Conservation (phyloP, 345 rosid genomes). For the Populus simonii region DNA sequence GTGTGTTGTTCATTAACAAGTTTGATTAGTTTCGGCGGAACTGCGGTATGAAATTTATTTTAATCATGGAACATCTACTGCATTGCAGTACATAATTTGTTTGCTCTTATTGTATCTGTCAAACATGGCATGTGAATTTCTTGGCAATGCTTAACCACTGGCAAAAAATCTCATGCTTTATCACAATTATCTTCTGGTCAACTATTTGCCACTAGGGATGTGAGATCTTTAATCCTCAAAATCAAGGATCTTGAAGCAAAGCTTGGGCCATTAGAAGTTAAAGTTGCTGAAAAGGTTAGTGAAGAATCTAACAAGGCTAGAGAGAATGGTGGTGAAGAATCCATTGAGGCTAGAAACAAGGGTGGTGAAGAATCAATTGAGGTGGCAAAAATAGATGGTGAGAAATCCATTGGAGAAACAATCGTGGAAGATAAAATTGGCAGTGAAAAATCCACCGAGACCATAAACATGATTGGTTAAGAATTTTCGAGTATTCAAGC, state of each 20-base stretch:
- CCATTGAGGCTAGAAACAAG: neutral
- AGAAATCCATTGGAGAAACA: neutral
- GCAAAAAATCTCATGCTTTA: neutral
- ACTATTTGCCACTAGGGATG: slow-evolving; percentile 44
- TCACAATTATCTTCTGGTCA: slow-evolving; percentile 47
- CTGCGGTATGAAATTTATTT: neutral
- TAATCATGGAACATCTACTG: neutral
- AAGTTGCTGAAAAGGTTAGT: neutral
- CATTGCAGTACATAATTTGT: neutral
- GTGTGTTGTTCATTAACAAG: neutral
- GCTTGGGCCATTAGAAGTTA: slow-evolving; percentile 53
- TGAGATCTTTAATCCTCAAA: slow-evolving; percentile 48
- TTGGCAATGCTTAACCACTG: slow-evolving; percentile 8
- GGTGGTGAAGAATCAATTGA: neutral
- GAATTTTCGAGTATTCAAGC: slow-evolving; percentile 1
- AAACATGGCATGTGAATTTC: neutral
- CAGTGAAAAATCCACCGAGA: neutral
- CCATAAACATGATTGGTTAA: neutral
- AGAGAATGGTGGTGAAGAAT: neutral
- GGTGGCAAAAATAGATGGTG: neutral
- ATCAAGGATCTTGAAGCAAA: slow-evolving; percentile 67
- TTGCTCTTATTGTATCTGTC: neutral
- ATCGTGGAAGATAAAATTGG: neutral
- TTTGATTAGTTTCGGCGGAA: neutral
- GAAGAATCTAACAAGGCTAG: slow-evolving; percentile 4